Conservation (phyloP, 768 basidiomycete species). For the Rhizopogon rudus region DNA sequence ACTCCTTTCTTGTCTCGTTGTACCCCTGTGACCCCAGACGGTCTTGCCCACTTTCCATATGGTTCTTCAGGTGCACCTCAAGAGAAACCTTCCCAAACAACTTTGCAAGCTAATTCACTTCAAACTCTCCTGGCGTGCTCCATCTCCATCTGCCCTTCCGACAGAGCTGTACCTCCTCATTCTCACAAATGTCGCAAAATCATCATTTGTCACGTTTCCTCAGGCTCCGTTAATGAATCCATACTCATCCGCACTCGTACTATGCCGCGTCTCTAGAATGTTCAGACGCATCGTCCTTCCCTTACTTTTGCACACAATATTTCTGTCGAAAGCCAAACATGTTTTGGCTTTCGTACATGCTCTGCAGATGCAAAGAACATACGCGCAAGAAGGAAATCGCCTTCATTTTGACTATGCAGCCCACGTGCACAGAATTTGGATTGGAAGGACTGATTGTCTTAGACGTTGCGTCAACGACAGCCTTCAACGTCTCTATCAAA, state of each 20-base stretch:
- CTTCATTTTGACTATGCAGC: conserved; percentile 28
- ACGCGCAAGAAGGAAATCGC: conserved; percentile 9
- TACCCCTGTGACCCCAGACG: too few relatives aligned
- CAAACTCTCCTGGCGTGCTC: too few relatives aligned
- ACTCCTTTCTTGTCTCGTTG: too few relatives aligned
- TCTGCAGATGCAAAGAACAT: conserved; percentile 21
- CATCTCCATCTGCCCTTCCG: conserved; percentile 5
- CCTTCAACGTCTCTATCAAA: not conserved
- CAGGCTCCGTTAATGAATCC: not conserved
- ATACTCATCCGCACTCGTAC: conserved; percentile 22
- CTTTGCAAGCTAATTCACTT: too few relatives aligned
- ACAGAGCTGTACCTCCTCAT: conserved; percentile 32
- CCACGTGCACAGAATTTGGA: conserved; percentile 32
- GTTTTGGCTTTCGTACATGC: conserved; percentile 25
- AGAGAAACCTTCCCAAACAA: too few relatives aligned
- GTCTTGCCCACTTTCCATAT: too few relatives aligned
- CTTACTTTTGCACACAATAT: conserved; percentile 33
- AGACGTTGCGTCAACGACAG: too few relatives aligned
- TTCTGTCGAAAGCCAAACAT: conserved; percentile 15
- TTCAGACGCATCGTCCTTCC: conserved; percentile 33
- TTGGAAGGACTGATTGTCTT: conserved; percentile 8
- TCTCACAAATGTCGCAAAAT: conserved; percentile 20
- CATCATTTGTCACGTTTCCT: not conserved
- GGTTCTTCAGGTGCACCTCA: too few relatives aligned
- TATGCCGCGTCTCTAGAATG: conserved; percentile 29